Evolutionary conservation across 2,329 filamentous ascomycete species (phyloP).

Genomic region (Fusarium longipes): DNA sequence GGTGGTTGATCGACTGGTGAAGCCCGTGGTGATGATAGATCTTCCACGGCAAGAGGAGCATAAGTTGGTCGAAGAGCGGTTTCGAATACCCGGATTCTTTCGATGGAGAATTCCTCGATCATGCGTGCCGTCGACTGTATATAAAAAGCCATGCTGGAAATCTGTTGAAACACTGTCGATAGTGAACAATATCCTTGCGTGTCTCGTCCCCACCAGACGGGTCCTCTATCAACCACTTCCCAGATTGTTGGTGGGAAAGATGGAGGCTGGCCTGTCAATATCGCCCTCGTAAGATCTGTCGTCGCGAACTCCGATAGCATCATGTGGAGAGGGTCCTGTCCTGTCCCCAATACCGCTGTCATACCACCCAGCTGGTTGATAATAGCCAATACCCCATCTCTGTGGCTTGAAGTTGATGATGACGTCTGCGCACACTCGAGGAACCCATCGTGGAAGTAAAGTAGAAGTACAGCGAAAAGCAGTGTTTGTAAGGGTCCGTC

Average conservation of each 20-base stretch:
- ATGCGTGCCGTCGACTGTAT: slow-evolving; percentile 35
- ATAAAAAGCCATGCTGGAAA: slow-evolving; percentile 48
- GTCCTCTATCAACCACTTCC: slow-evolving; percentile 53
- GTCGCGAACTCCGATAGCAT: slow-evolving; percentile 58
- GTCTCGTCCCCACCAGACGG: slow-evolving; percentile 57
- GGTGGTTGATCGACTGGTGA: slow-evolving; percentile 1
- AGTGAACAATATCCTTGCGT: slow-evolving; percentile 51
- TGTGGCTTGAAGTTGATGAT: slow-evolving; percentile 51
- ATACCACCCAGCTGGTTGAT: slow-evolving; percentile 49
- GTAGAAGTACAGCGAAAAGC: slow-evolving; percentile 56
- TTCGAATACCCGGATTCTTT: slow-evolving; percentile 46
- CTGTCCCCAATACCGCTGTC: slow-evolving; percentile 35
- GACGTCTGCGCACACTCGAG: slow-evolving; percentile 49
- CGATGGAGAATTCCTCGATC: slow-evolving; percentile 44
- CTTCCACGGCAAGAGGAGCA: slow-evolving; percentile 43
- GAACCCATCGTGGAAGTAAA: slow-evolving; percentile 57
- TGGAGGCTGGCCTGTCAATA: slow-evolving; percentile 53
- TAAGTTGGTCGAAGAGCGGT: slow-evolving; percentile 44
- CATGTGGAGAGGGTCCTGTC: slow-evolving; percentile 50
- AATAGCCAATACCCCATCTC: slow-evolving; percentile 53
- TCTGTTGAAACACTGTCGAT: slow-evolving; percentile 50
- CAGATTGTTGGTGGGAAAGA: slow-evolving; percentile 54
- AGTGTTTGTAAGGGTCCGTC: slow-evolving; percentile 49
- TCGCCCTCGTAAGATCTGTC: slow-evolving; percentile 55
- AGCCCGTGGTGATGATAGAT: slow-evolving; percentile 9